These are phyloP conservation scores for Syzygium oleosum DNA, from an alignment of 345 rosid genomes.

Conservation along the genomic window DNA sequence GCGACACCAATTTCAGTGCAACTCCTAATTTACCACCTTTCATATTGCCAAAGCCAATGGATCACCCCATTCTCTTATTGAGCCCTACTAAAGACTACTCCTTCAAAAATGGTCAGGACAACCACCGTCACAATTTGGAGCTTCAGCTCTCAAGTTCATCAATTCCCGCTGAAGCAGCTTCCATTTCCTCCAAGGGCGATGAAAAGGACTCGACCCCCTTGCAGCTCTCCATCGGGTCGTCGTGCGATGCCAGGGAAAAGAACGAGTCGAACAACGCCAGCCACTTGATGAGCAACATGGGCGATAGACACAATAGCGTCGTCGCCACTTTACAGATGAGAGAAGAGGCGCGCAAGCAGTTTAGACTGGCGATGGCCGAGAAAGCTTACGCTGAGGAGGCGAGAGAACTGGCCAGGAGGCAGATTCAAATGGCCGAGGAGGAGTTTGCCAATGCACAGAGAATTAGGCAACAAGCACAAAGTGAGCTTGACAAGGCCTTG, in stretches of 20 bases:
- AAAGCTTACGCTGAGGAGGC: conserved; percentile 54
- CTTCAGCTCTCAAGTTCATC: conserved; percentile 39
- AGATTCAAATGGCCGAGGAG: conserved; percentile 71
- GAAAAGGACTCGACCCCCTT: conserved; percentile 38
- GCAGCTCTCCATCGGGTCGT: conserved; percentile 62
- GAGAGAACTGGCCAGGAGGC: conserved; percentile 53
- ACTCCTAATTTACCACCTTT: background rate
- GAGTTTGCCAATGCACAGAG: conserved; percentile 83
- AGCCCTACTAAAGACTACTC: background rate
- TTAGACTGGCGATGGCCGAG: conserved; percentile 56
- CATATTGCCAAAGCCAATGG: conserved; percentile 2
- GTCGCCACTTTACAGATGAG: background rate
- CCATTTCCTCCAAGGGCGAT: conserved; percentile 10
- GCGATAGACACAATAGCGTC: background rate
- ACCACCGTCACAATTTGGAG: conserved; percentile 42
- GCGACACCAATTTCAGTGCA: conserved; percentile 40
- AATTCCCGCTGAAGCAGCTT: background rate
- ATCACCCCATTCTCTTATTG: background rate
- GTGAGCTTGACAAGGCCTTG: conserved; percentile 65
- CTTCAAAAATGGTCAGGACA: background rate
- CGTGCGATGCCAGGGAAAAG: conserved; percentile 19
- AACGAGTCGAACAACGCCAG: conserved; percentile 12
- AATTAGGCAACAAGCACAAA: conserved; percentile 68
- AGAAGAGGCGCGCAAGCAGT: conserved; percentile 25
- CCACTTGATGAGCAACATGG: background rate